phyloP scores from a whole-genome alignment of 2,329 filamentous ascomycete genomes.

The Colletotrichum sp. region DNA sequence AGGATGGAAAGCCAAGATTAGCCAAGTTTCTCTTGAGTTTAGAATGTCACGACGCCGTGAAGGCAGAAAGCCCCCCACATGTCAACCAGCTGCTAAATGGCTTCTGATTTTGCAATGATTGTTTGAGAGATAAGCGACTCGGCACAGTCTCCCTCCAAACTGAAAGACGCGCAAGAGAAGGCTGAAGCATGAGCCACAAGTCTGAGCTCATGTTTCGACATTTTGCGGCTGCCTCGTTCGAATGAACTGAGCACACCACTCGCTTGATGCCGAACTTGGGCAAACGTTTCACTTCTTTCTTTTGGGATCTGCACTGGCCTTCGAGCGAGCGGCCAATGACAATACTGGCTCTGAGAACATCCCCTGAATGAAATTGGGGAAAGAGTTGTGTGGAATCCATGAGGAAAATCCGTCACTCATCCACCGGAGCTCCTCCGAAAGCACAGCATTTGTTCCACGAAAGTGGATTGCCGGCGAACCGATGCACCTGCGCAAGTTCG shows the following conservation, averaged over 20 bases:
- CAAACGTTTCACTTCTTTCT: not conserved
- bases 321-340: not conserved
- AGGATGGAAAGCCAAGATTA: not conserved
- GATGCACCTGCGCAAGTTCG: not conserved
- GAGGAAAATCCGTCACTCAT: not conserved
- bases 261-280: not conserved
- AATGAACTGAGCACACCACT: not conserved
- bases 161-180: not conserved
- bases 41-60: not conserved
- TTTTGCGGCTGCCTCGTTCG: not conserved
- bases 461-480: not conserved
- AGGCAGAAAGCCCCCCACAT: not conserved
- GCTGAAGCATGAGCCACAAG: not conserved
- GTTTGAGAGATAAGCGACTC: not conserved
- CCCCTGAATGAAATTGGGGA: not conserved
- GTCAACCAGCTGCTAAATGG: not conserved
- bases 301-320: not conserved
- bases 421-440: not conserved
- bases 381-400: not conserved
- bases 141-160: not conserved
- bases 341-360: not conserved
- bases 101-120: not conserved
- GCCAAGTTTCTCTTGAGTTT: not conserved
- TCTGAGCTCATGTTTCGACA: slow-evolving; percentile 5
- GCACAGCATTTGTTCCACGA: not conserved